Evolutionary conservation across 1,284 basidiomycete genomes (phyloP), one percentile per base, ranked within the genome.

Genomic region (Coniophora puteana): DNA sequence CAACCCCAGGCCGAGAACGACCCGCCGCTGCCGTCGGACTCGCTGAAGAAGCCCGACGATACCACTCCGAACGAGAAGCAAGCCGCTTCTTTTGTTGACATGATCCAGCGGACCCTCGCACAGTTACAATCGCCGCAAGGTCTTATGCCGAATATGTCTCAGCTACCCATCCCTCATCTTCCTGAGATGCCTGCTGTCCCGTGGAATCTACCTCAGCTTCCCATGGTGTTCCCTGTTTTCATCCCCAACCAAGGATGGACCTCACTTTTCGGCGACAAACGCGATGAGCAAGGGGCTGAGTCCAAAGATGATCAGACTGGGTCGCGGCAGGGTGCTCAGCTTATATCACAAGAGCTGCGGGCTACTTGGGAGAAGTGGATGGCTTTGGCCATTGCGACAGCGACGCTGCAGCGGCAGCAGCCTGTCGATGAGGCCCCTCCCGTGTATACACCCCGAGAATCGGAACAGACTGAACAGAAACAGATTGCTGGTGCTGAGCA

Each of bases 151-250:
- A 71, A 74, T 38, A 74, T 83, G 44, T 74, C 78, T 14, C 74
- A 78, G 44, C 63, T 83, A 23, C 74, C 74, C 25, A 63, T 80
- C 21, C 75, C 71, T 17, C 73, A 78, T 29, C 58, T 81, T 8
- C 64, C 66, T 10, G 69, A 60, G 26, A 78, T 81, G 53, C 74
- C 78, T 23, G 65, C 67, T 22, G 72, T 78, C 35, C 72, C 74
- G n/a, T 86, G 84, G 84, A 75, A 64, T 31, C 61, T 88, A 11
- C 81, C 80, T 3, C 83, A 86, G 48, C 75, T 89, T 44, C 83
- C 84, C 1, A 71, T 85, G 59, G 82, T 85, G n/a, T 87, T 89
- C 71, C 84, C 87, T 5, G 74, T 89, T 26, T 75, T 83, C 46
- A 76, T 89, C 11, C 84, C 86, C 3, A 76, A 81, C 55, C 74